Evolutionary conservation across 2,329 filamentous ascomycete species (phyloP), one percentile per base, ranked within the genome.

Genomic region (Fusarium abutilonis): DNA sequence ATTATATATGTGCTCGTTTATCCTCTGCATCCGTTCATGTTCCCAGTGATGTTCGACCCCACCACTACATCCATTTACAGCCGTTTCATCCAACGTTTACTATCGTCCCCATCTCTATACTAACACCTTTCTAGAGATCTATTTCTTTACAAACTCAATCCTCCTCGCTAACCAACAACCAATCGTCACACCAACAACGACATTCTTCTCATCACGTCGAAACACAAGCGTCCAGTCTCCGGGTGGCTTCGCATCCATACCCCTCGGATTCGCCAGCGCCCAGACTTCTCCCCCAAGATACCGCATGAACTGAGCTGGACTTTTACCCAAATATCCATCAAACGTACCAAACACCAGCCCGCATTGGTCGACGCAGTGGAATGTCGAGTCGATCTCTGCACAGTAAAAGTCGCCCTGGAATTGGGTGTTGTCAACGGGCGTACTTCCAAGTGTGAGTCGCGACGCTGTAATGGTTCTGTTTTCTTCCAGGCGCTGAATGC

Each of bases 191-290:
- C 49, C 54, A 34, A 31, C 21, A 17, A 60, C 26, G 19, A 2
- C n/a, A 10, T 23, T 34, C 3, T 23, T 56, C 26, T 36, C 38
- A 9, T 51, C 36, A 9, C 60, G 8, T 6, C 9, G 41, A 4
- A 63, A 63, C 1, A 60, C 60, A 4, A 63, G n/a, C 5, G 60
- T 63, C 60, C 60, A 63, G 19, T 63, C 60, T 4, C 60, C 60
- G 17, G 60, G 60, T 0, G 60, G 60, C n/a, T 63, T 63, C 9
- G 60, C 60, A 34, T 63, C 60, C 60, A 63, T 64, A 11, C 60
- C 60, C 28, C 60, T 39, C 0, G 60, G 60, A 35, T 63, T 60
- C 9, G 54, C 34, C 9, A 63, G 60, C 3, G 44, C 45, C 60
- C 60, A 63, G 1, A 60, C 60, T 19, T 56, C 54, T 9, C 36